Evolutionary conservation across 495 filamentous ascomycete species (phyloP).

Genomic region (Penicillium manginii): DNA sequence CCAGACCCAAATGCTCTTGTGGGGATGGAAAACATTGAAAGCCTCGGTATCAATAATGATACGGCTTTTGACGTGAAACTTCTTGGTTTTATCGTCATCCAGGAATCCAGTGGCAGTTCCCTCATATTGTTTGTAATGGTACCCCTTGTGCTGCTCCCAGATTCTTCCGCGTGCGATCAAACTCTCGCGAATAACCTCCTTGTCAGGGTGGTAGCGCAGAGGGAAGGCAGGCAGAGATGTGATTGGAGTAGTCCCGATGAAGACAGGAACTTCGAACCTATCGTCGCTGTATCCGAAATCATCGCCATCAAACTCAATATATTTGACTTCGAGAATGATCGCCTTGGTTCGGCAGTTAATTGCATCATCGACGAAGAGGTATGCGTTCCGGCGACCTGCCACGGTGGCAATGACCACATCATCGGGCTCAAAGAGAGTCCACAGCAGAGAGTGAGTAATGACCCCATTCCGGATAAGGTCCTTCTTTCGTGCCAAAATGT

Average conservation of each 20-base stretch:
- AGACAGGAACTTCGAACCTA: constrained; percentile 49
- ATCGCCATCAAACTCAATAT: constrained; percentile 64
- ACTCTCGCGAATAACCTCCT: constrained; percentile 21
- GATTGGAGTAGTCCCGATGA: constrained; percentile 61
- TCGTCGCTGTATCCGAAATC: constrained; percentile 55
- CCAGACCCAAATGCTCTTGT: constrained; percentile 25
- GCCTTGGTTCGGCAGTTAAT: constrained; percentile 17
- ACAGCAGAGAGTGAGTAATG: constrained; percentile 61
- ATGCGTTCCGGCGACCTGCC: constrained; percentile 41
- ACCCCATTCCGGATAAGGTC: constrained; percentile 61
- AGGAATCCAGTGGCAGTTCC: constrained; percentile 47
- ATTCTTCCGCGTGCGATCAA: constrained; percentile 51
- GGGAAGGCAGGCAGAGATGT: constrained; percentile 59
- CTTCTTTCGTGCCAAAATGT: constrained; percentile 56
- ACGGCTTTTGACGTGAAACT: constrained; percentile 55
- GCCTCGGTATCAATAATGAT: constrained; percentile 59
- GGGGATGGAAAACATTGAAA: constrained; percentile 41
- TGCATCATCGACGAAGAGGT: constrained; percentile 33
- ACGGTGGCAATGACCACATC: constrained; percentile 41
- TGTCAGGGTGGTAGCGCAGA: constrained; percentile 55
- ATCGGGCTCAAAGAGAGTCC: constrained; percentile 58
- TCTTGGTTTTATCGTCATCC: constrained; percentile 30
- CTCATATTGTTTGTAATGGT: constrained; percentile 64
- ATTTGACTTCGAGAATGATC: constrained; percentile 38
- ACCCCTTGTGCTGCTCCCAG: constrained; percentile 60